Evolutionary conservation across 176 grass and related monocot species (phyloP).

Genomic region (Ananas comosus): DNA sequence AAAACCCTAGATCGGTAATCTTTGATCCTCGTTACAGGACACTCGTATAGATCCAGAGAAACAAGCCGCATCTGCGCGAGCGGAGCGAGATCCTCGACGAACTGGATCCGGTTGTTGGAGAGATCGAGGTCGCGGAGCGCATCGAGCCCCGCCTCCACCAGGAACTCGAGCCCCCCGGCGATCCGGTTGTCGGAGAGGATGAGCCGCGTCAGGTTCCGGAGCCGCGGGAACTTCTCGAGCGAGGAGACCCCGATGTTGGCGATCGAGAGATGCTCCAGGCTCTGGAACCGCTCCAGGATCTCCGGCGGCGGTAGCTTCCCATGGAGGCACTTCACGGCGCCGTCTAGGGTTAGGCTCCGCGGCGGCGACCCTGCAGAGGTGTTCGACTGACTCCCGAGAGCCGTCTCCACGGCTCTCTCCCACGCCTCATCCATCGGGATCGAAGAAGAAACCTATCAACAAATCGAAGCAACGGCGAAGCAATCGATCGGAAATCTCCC

Average conservation of each 20-base stretch:
- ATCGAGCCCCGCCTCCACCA: constrained; percentile 65
- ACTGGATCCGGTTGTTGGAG: constrained; percentile 88
- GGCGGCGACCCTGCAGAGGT: constrained; percentile 40
- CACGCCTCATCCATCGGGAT: constrained; percentile 79
- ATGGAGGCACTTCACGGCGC: constrained; percentile 79
- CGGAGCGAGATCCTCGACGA: constrained; percentile 64
- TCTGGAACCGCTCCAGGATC: constrained; percentile 77
- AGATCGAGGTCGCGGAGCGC: constrained; percentile 82
- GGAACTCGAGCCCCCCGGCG: constrained; percentile 70
- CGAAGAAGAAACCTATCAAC: background rate
- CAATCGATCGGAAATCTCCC: no score
- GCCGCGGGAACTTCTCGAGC: constrained; percentile 67
- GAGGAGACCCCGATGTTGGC: constrained; percentile 70
- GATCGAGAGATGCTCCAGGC: constrained; percentile 82
- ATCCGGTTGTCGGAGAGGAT: constrained; percentile 95
- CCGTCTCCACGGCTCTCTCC: constrained; percentile 92
- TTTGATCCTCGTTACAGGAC: constrained; percentile 69
- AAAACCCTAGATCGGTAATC: constrained; percentile 92
- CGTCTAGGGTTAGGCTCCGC: constrained; percentile 75
- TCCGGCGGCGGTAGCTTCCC: constrained; percentile 60
- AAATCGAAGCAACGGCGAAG: no score
- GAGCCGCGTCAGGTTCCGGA: constrained; percentile 70
- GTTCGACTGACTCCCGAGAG: constrained; percentile 26
- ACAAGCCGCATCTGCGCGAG: constrained; percentile 65
- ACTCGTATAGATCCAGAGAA: constrained; percentile 93